Evolutionary conservation across 331 rosid genomes (phyloP).

Genomic region (Pyracantha coccinea): DNA sequence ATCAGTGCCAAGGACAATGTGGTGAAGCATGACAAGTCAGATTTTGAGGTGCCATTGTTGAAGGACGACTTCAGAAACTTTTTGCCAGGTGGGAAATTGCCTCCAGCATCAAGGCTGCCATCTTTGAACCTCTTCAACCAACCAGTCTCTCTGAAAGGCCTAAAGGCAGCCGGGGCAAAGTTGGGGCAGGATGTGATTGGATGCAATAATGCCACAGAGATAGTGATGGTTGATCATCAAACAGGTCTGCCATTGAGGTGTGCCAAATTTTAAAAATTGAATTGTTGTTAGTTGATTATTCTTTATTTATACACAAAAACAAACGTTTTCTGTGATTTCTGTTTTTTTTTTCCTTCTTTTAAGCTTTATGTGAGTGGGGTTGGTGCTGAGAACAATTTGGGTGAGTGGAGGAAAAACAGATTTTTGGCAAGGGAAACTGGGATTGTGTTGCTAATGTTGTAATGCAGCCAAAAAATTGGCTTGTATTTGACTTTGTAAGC

Average conservation of each 20-base stretch:
- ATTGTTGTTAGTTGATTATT: slow-evolving; percentile 14
- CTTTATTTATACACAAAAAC: no score
- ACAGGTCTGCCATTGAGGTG: slow-evolving; percentile 76
- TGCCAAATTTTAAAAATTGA: slow-evolving; percentile 37
- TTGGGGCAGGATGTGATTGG: slow-evolving; percentile 81
- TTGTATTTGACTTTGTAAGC: not conserved
- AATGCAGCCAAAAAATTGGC: slow-evolving; percentile 24
- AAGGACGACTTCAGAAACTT: slow-evolving; percentile 53
- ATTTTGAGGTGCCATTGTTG: slow-evolving; percentile 88
- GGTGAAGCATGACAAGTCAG: slow-evolving; percentile 66
- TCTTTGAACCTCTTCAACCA: slow-evolving; percentile 80
- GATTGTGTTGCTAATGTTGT: not conserved
- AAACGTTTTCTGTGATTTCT: not conserved
- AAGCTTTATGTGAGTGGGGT: not conserved
- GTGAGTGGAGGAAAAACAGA: not conserved
- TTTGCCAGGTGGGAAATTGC: slow-evolving; percentile 67
- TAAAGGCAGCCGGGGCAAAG: slow-evolving; percentile 88
- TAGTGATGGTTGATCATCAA: slow-evolving; percentile 58
- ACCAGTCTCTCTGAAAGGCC: slow-evolving; percentile 76
- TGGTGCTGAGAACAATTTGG: slow-evolving; percentile 5
- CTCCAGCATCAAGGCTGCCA: slow-evolving; percentile 73
- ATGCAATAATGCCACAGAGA: slow-evolving; percentile 67
- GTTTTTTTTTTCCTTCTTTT: not conserved
- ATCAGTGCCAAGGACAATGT: slow-evolving; percentile 85
- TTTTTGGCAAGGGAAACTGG: not conserved